phyloP scores from a whole-genome alignment of 1,284 basidiomycete genomes.

The Cronartium ribicola region DNA sequence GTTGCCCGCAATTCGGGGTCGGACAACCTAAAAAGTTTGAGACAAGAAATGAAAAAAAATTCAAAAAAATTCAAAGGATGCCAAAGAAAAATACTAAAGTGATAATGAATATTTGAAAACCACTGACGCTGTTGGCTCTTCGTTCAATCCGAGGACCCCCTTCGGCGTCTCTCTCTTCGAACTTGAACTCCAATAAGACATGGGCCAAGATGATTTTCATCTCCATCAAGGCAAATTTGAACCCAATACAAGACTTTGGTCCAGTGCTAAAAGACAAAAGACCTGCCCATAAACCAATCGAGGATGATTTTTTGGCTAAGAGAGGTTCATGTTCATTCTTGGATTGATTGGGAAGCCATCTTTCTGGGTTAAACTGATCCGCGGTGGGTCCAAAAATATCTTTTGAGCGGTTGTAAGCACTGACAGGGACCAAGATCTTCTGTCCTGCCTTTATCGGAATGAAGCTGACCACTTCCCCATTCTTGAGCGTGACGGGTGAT shows the following conservation, averaged over 20 bases:
- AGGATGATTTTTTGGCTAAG: background rate
- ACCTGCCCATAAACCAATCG: conserved; percentile 59
- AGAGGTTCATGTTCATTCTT: background rate
- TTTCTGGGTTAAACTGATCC: conserved; percentile 5
- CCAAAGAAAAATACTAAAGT: no score
- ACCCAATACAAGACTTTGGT: conserved; percentile 41
- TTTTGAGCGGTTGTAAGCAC: conserved; percentile 10
- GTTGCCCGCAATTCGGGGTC: background rate
- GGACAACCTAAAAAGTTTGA: background rate
- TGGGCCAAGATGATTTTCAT: conserved; percentile 5
- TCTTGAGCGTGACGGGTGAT: background rate
- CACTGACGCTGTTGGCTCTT: background rate
- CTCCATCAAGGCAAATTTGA: conserved; percentile 13
- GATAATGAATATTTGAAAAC: background rate
- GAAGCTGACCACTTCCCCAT: background rate
- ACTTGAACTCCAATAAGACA: conserved; percentile 5
- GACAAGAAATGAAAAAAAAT: no score
- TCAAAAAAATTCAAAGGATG: no score
- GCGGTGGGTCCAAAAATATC: conserved; percentile 8
- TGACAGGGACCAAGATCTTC: background rate
- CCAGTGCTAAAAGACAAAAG: conserved; percentile 60
- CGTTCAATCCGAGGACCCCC: conserved; percentile 7
- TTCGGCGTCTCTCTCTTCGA: conserved; percentile 7
- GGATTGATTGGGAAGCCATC: background rate
- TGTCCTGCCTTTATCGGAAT: conserved; percentile 4